Conservation (phyloP, 768 basidiomycete species). For the Leccinum variicolor region DNA sequence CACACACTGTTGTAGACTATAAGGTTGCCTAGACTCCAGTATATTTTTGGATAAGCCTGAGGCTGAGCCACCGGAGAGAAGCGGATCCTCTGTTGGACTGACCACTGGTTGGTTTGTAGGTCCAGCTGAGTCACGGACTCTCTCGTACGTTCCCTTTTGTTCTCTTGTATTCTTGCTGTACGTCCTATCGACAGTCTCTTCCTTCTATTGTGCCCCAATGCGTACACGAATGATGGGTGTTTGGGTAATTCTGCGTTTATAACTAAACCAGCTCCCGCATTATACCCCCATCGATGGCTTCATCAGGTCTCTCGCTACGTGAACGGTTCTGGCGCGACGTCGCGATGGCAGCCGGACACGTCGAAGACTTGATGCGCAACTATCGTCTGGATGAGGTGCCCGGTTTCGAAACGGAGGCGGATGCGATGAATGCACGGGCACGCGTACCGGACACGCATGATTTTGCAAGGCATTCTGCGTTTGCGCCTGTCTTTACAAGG, state of each 20-base stretch:
- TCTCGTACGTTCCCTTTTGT: not conserved
- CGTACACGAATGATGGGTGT: conserved; percentile 3
- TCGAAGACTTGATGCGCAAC: conserved; percentile 23
- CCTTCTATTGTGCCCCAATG: conserved; percentile 4
- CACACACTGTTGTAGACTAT: too few species aligned
- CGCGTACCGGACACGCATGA: conserved; percentile 6
- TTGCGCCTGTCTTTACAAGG: conserved; percentile 18
- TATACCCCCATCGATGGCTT: conserved; percentile 13
- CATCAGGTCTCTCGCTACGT: conserved; percentile 7
- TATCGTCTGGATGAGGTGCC: conserved; percentile 16
- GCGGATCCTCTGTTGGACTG: too few species aligned
- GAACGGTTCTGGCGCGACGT: conserved; percentile 28
- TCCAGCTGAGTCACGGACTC: not conserved
- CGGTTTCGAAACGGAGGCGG: conserved; percentile 5
- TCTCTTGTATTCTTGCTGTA: conserved; percentile 1
- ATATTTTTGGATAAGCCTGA: too few species aligned
- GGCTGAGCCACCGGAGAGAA: too few species aligned
- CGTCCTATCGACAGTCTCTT: not conserved
- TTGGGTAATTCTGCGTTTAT: not conserved
- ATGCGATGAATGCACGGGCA: not conserved
- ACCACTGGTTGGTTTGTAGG: not conserved
- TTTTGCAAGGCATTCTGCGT: conserved; percentile 18
- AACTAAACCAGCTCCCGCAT: not conserved
- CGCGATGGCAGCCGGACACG: conserved; percentile 7
- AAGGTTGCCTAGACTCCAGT: too few species aligned